Evolutionary conservation across 208 protist genomes (phyloP), one percentile per base, ranked within the genome.

Genomic region (Leishmania braziliensis): DNA sequence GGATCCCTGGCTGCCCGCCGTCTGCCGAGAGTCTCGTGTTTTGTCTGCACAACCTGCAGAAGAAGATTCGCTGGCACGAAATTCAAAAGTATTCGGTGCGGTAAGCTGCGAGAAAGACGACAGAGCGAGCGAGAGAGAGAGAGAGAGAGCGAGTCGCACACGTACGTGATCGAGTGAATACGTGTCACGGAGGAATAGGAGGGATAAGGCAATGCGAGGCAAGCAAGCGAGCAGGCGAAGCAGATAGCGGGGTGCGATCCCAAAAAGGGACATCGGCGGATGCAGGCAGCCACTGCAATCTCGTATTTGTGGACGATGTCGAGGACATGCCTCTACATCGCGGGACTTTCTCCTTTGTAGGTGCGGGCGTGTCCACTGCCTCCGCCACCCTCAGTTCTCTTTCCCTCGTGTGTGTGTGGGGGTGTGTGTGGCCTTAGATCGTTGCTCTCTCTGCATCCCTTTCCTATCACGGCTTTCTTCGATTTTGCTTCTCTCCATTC

Each of bases 1-100:
- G 99, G 92, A 99, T 99, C 70, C 99, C 99, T 75, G 99, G 99
- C 77, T 99, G 99, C 94, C 99, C 99, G 63, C 99, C 99, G 20
- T 99, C 98, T 1, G 98, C 98, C 0, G 95, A 98, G 90, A 96
- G 93, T 48, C 86, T 98, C 20, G 91, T 98, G 3, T 98, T 97
- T 81, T 97, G 95, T 75, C 87, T 98, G 51, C 95, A 97, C 80
- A 94, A 91, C 77, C 87, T 98, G 73, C 95, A 97, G 84, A 98
- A 97, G 88, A 98, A 98, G 89, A 98, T 98, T 43, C 92, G 94
- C 86, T 97, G 94, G 93, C 93, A 98, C 74, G 95, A 98, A 78
- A 97, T 98, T 80, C 95, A 97, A 79, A 95, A 95, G 84, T 97
- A 96, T 84, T 96, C 92, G 33, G 92, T 97, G 26, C 89, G 93